These are phyloP conservation scores for Leucocoprinus sp. DNA, from an alignment of 768 basidiomycete species.

Conservation along the genomic window DNA sequence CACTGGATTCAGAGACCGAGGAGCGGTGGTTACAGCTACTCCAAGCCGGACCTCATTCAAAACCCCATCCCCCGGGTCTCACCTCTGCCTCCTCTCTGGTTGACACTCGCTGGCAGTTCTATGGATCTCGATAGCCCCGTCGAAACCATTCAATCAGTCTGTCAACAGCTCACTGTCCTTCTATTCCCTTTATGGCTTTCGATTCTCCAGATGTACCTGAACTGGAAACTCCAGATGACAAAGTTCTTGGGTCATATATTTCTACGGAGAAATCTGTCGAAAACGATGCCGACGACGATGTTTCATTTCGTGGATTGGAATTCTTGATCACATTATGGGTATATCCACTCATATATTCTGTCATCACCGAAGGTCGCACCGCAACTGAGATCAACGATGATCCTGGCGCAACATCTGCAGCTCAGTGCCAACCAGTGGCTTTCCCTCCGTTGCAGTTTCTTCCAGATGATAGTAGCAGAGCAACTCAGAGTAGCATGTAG, in stretches of 20 bases:
- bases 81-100: background rate
- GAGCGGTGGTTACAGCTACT: conserved; percentile 2
- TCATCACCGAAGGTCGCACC: background rate
- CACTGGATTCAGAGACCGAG: conserved; percentile 6
- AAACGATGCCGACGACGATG: background rate
- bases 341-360: background rate
- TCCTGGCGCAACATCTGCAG: no score
- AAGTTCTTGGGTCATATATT: conserved; percentile 1
- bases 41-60: background rate
- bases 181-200: conserved; percentile 2
- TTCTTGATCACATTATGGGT: conserved; percentile 7
- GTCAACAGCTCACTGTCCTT: conserved; percentile 2
- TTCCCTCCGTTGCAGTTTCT: background rate
- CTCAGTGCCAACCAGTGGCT: background rate
- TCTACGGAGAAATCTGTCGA: background rate
- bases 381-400: background rate
- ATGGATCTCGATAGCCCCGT: conserved; percentile 8
- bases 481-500: background rate
- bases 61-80: background rate
- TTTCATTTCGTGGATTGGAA: background rate
- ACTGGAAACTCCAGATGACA: conserved; percentile 9
- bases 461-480: background rate
- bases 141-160: background rate
- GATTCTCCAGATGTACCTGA: conserved; percentile 7
- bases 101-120: conserved; percentile 7